Evolutionary conservation across 176 grass and related monocot genomes (phyloP), one percentile per base, ranked within the genome.

Genomic region (Triticum urartu): DNA sequence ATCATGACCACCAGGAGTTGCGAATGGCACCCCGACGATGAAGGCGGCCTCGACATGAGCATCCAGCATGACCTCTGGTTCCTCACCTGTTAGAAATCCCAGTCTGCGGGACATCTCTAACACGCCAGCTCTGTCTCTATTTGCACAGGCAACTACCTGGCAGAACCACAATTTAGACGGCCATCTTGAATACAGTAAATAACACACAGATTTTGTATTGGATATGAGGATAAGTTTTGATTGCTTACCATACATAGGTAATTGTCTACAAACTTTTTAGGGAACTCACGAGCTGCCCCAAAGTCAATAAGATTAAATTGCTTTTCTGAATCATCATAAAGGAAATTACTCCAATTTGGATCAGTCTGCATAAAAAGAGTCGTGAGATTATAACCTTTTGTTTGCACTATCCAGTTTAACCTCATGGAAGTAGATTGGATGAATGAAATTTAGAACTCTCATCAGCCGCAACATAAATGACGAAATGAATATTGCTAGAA

Each of bases 331-430:
- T 95, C 93, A 68, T 98, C 82, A 38, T 89, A 98, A 38, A 98
- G 84, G 68, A 98, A 98, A 81, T 98, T 95, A 75, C 96, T 89
- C 96, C 96, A 98, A 83, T 95, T 95, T 72, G 96, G 96, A 95
- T 98, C 96, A 43, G 96, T 98, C 96, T 98, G 96, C 86, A 85
- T 73, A 69, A 62, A 76, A 86, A 60, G 30, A 70, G 48, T 21
- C 21, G 68, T 13, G 3, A 69, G 68, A 81, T 5, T 3, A 75
- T 61, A 73, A 52, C 72, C 28, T 61, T 70, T 9, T 54, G 15
- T 56, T 77, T 85, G 13, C 8, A 75, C 4, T 82, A 43, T 43
- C 32, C 45, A 85, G 40, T 72, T 43, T 43, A 72, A 12, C 9
- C 63, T 32, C 18, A 71, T 85, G 66, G 34, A 28, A 20, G 35